These are phyloP conservation scores for Aureobasidium musti DNA, from an alignment of 2,329 filamentous ascomycete genomes.

Conservation along the genomic window DNA sequence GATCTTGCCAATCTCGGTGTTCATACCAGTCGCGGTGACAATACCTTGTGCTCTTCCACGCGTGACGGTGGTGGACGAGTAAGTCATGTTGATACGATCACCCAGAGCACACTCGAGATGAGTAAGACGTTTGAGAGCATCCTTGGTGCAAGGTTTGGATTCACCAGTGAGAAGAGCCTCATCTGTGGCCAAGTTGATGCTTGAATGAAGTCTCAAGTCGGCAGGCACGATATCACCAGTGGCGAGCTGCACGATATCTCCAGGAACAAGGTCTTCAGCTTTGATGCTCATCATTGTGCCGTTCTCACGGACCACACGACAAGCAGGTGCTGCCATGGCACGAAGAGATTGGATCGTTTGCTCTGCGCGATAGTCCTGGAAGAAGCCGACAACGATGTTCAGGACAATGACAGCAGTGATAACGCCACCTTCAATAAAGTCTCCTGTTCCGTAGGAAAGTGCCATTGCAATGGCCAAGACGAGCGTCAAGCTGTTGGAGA, in stretches of 20 bases:
- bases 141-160: slow-evolving; percentile 68
- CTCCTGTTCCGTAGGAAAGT: slow-evolving; percentile 59
- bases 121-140: slow-evolving; percentile 57
- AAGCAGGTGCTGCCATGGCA: slow-evolving; percentile 58
- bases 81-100: slow-evolving; percentile 70
- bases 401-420: slow-evolving; percentile 59
- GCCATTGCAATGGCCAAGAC: slow-evolving; percentile 60
- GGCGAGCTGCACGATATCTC: slow-evolving; percentile 64
- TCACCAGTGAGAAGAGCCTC: slow-evolving; percentile 74
- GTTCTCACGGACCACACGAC: slow-evolving; percentile 56
- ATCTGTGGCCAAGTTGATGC: slow-evolving; percentile 68
- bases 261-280: slow-evolving; percentile 63
- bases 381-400: slow-evolving; percentile 62
- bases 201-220: slow-evolving; percentile 55
- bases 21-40: slow-evolving; percentile 70
- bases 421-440: slow-evolving; percentile 63
- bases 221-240: slow-evolving; percentile 70
- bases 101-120: slow-evolving; percentile 59
- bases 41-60: slow-evolving; percentile 69
- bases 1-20: slow-evolving; percentile 74
- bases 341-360: slow-evolving; percentile 61
- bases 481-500: slow-evolving; percentile 44
- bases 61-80: slow-evolving; percentile 71
- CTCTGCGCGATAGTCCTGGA: slow-evolving; percentile 62
- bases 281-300: slow-evolving; percentile 56